A percentile compares a stretch with the other conserved stretches of the same genome.
Evolutionary conservation across 805 yeast species (phyloP).

Genomic region (Ogataea philodendri): DNA sequence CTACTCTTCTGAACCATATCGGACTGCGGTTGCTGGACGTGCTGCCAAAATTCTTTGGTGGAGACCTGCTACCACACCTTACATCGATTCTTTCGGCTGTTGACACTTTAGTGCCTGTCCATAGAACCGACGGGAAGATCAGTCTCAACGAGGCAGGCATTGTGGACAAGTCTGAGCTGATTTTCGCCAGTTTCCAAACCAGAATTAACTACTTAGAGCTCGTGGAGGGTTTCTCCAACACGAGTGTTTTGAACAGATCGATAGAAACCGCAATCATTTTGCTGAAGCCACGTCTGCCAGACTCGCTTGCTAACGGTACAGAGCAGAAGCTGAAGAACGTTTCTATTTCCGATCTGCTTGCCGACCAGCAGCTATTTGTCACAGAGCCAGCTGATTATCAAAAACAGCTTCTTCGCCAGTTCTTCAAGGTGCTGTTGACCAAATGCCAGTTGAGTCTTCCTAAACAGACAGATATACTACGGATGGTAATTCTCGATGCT

Average conservation of each 20-base stretch:
- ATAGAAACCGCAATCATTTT: constrained; percentile 55
- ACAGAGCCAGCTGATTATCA: constrained; percentile 41
- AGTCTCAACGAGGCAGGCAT: constrained; percentile 37
- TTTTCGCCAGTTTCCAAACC: constrained; percentile 32
- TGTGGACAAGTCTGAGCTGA: constrained; percentile 31
- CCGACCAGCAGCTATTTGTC: constrained; percentile 59
- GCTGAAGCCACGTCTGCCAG: constrained; percentile 38
- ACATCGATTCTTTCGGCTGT: constrained; percentile 49
- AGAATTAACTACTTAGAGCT: constrained; percentile 27
- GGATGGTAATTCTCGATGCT: constrained; percentile 41
- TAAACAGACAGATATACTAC: constrained; percentile 57
- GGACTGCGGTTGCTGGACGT: constrained; percentile 44
- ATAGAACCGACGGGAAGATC: constrained; percentile 37
- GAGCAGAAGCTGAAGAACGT: constrained; percentile 36
- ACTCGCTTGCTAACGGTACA: constrained; percentile 15
- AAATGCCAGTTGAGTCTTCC: constrained; percentile 57
- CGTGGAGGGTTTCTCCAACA: constrained; percentile 39
- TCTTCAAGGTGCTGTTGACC: constrained; percentile 49
- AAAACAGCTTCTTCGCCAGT: constrained; percentile 36
- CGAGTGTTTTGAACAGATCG: constrained; percentile 51
- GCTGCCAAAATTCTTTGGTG: constrained; percentile 37
- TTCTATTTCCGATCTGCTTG: constrained; percentile 65
- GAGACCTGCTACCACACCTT: constrained; percentile 44
- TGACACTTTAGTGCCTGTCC: constrained; percentile 60
- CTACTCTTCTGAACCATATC: constrained; percentile 42